Evolutionary conservation across 805 yeast genomes (phyloP), one percentile per base, ranked within the genome.

Genomic region (Metschnikowia similis): DNA sequence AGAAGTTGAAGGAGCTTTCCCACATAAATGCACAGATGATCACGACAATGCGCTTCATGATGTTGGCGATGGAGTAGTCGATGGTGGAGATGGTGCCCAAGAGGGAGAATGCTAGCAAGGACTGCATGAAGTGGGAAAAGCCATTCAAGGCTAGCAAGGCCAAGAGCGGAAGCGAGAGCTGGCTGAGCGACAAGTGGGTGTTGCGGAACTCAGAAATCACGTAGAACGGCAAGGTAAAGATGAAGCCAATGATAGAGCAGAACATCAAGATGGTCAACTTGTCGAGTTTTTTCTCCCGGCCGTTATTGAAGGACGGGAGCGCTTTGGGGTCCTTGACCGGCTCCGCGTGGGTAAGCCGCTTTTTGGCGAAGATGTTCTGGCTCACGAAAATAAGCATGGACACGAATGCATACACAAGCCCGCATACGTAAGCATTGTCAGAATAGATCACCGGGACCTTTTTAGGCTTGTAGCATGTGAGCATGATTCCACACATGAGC

Each of bases 291-390:
- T 69, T 55, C 29, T 51, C 54, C 38, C 38, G 51, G 35, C 35
- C 49, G 57, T 27, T 61, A 61, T 55, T 63, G 44, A 52, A 53
- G n/a, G 64, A 53, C 16, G 65, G 65, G 9, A 57, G 55, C 42
- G 67, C 50, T 37, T 56, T 59, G 43, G 56, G 54, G 36, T 51
- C 52, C 29, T 54, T 54, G 51, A 37, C 56, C 27, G 50, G 46
- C n/a, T 64, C 64, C 47, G 74, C 76, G 48, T 75, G 68, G 1
- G 91, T 85, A 46, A 87, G 66, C 47, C 84, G 78, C 56, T 77
- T 81, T 61, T 87, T 87, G n/a, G 92, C 90, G 69, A 85, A 86
- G 48, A 87, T 84, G 62, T 86, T 87, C 62, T 87, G 95, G 8
- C 84, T 72, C 10, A 87, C 95, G 66, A 87, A 87, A 32, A 87